phyloP scores from a whole-genome alignment of 2,329 filamentous ascomycete species.

The Microcyclospora tardicrescens region DNA sequence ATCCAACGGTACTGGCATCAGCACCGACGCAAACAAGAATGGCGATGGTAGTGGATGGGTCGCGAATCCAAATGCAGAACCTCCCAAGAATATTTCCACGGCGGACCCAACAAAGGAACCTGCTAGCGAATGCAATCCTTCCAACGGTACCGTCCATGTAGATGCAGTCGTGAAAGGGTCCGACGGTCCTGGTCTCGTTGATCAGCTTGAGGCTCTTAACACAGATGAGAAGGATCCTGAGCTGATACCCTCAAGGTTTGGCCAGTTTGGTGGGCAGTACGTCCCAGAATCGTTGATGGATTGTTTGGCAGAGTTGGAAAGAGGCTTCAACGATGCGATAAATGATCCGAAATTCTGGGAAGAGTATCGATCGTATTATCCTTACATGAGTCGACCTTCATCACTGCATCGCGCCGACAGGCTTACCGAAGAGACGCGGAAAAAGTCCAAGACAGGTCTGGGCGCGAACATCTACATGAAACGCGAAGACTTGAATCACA shows the following conservation, averaged over 20 bases:
- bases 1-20: constrained; percentile 15
- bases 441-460: constrained; percentile 41
- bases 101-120: constrained; percentile 23
- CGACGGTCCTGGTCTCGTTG: constrained; percentile 57
- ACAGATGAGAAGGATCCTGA: constrained; percentile 35
- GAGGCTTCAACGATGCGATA: constrained; percentile 75
- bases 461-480: constrained; percentile 97
- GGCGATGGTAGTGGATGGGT: constrained; percentile 25
- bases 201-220: constrained; percentile 73
- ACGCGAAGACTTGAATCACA: constrained; percentile 94
- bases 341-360: constrained; percentile 92
- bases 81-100: constrained; percentile 22
- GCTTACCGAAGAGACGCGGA: constrained; percentile 50
- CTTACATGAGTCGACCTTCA: constrained; percentile 91
- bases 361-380: constrained; percentile 89
- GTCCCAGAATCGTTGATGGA: constrained; percentile 98
- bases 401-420: constrained; percentile 81
- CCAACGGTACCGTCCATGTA: constrained; percentile 47
- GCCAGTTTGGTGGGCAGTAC: constrained; percentile 93
- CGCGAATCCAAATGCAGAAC: constrained; percentile 16
- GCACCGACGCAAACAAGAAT: constrained; percentile 20
- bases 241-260: constrained; percentile 73
- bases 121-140: constrained; percentile 17
- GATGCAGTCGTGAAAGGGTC: constrained; percentile 53
- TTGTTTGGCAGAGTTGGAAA: constrained; percentile 79